Evolutionary conservation across 2,329 filamentous ascomycete genomes (phyloP).

Genomic region (Fusarium proliferatum): DNA sequence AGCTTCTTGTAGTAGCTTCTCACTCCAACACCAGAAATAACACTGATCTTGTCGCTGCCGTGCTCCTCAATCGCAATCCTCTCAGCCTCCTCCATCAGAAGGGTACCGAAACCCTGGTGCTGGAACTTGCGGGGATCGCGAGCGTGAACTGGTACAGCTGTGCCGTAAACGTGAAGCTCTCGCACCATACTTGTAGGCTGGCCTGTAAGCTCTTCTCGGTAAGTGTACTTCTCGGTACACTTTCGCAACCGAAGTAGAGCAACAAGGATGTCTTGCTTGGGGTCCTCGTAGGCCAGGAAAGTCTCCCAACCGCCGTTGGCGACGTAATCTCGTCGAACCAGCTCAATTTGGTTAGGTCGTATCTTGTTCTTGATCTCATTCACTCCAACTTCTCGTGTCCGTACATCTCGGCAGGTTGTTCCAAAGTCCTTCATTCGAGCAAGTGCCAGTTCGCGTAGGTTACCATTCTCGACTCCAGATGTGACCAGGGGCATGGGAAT

Average conservation of each 20-base stretch:
- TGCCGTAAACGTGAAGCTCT: slow-evolving; percentile 96
- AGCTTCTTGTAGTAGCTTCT: slow-evolving; percentile 94
- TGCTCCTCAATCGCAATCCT: slow-evolving; percentile 95
- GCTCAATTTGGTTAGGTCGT: slow-evolving; percentile 92
- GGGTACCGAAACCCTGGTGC: slow-evolving; percentile 95
- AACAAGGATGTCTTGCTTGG: slow-evolving; percentile 97
- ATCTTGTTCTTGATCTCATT: slow-evolving; percentile 99
- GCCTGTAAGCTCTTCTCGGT: slow-evolving; percentile 83
- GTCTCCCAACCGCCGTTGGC: slow-evolving; percentile 99
- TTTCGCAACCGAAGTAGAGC: slow-evolving; percentile 89
- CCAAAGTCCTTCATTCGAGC: slow-evolving; percentile 99
- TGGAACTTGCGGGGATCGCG: slow-evolving; percentile 97
- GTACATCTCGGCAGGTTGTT: slow-evolving; percentile 94
- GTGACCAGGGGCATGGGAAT: slow-evolving; percentile 99
- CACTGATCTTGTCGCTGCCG: slow-evolving; percentile 91
- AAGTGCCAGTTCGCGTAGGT: slow-evolving; percentile 90
- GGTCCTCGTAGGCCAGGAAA: slow-evolving; percentile 96
- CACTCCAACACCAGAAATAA: slow-evolving; percentile 98
- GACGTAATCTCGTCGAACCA: slow-evolving; percentile 91
- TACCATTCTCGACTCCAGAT: slow-evolving; percentile 97
- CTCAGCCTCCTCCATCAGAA: slow-evolving; percentile 98
- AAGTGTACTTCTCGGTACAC: slow-evolving; percentile 92
- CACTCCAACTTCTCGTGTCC: slow-evolving; percentile 95
- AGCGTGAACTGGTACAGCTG: slow-evolving; percentile 96
- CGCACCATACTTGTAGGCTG: slow-evolving; percentile 93